A percentile compares a stretch with the other conserved stretches of the same genome.
Evolutionary conservation across 148 eudicot genomes (phyloP).

Genomic region (Polygonum maritimum): DNA sequence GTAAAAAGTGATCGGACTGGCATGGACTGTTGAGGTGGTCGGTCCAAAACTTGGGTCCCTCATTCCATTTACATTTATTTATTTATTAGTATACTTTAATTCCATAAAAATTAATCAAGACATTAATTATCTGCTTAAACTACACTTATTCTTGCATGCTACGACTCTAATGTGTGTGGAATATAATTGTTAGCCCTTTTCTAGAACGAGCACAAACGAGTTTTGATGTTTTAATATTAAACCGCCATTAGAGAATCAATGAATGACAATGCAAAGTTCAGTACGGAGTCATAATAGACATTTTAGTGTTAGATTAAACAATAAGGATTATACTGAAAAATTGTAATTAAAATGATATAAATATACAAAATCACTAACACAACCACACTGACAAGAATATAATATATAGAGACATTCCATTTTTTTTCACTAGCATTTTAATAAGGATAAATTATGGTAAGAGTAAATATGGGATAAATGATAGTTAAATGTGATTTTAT

Average conservation of each 20-base stretch:
- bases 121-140: background rate
- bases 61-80: background rate
- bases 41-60: background rate
- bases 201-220: background rate
- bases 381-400: no score
- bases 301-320: background rate
- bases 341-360: no score
- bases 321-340: no score
- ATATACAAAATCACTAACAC: no score
- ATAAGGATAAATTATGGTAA: no score
- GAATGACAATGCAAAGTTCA: background rate
- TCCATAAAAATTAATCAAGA: background rate
- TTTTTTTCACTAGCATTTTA: no score
- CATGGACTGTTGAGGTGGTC: conserved; percentile 6
- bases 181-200: background rate
- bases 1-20: conserved; percentile 4
- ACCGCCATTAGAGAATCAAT: background rate
- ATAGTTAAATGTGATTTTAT: no score
- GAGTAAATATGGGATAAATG: no score
- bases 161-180: background rate
- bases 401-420: no score
- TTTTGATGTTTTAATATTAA: background rate
- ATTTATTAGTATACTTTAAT: background rate
- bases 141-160: background rate
- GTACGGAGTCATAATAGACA: conserved; percentile 1